These are phyloP conservation scores for Parascedosporium putredinis DNA, from an alignment of 2,329 filamentous ascomycete genomes.

Conservation along the genomic window DNA sequence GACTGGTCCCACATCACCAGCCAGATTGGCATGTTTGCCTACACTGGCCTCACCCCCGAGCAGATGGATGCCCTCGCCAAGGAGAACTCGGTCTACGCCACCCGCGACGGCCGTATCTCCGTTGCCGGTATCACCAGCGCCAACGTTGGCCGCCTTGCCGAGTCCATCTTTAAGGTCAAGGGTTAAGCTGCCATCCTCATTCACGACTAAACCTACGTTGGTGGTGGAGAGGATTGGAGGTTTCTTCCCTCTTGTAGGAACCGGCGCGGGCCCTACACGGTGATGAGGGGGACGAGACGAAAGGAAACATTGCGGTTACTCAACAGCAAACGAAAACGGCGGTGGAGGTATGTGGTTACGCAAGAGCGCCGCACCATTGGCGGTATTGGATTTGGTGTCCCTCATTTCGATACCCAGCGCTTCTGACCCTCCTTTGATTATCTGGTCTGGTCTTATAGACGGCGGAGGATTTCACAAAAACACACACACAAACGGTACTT, in stretches of 20 bases:
- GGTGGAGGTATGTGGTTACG: background rate
- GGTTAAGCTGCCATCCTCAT: too few species aligned
- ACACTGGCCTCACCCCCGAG: slow-evolving; percentile 82
- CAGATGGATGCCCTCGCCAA: slow-evolving; percentile 88
- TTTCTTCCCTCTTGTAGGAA: background rate
- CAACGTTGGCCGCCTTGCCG: slow-evolving; percentile 70
- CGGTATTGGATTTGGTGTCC: background rate
- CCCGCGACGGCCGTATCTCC: slow-evolving; percentile 81
- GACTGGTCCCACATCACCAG: slow-evolving; percentile 98
- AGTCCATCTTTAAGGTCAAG: slow-evolving; percentile 78
- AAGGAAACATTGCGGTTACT: background rate
- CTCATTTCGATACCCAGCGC: background rate
- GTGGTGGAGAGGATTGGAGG: too few species aligned
- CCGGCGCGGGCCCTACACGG: background rate
- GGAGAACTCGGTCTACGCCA: slow-evolving; percentile 96
- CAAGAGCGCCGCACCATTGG: background rate
- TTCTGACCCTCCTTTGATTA: background rate
- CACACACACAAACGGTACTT: background rate
- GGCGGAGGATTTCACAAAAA: background rate
- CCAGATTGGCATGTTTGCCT: slow-evolving; percentile 99
- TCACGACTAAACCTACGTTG: too few species aligned
- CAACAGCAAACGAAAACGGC: background rate
- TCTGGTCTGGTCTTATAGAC: slow-evolving; percentile 3
- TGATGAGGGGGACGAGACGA: background rate
- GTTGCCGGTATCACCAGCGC: slow-evolving; percentile 73